Percentiles rank a stretch among this genome's conserved stretches.
These are phyloP conservation scores for Eugenia klotzschiana DNA, from an alignment of 441 rosid genomes.

Conservation along the genomic window DNA sequence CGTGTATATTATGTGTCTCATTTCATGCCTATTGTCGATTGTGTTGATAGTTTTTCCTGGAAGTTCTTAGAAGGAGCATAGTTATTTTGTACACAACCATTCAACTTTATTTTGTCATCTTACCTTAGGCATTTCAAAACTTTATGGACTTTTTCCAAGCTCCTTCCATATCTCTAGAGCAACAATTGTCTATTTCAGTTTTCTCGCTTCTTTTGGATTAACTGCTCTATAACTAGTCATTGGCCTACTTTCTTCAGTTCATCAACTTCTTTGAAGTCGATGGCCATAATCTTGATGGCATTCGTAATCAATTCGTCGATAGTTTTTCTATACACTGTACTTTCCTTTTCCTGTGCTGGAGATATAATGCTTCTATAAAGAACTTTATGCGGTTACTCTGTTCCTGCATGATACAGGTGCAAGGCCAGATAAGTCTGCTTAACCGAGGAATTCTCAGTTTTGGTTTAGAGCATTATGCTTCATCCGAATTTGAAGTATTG, in stretches of 20 bases:
- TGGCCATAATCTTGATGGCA: neutral
- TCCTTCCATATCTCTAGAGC: neutral
- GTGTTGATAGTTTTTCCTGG: neutral
- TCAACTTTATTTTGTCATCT: neutral
- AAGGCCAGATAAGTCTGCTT: slow-evolving; percentile 59
- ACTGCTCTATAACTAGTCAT: neutral
- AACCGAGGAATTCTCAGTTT: slow-evolving; percentile 58
- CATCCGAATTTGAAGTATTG: slow-evolving; percentile 81
- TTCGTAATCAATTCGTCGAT: neutral
- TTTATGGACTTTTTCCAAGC: neutral
- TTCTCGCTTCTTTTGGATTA: neutral
- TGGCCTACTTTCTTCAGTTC: neutral
- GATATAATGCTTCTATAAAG: neutral
- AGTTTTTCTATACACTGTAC: neutral
- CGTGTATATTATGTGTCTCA: neutral
- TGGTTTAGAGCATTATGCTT: slow-evolving; percentile 71
- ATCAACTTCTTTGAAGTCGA: neutral
- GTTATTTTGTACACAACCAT: neutral
- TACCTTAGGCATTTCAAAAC: neutral
- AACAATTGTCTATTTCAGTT: neutral
- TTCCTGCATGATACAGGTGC: slow-evolving; percentile 34
- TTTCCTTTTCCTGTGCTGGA: neutral
- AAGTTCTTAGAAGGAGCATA: neutral
- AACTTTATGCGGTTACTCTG: neutral
- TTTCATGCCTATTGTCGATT: neutral